These are phyloP conservation scores for Aspergillus incahuasiensis DNA, from an alignment of 495 filamentous ascomycete species.

Conservation along the genomic window DNA sequence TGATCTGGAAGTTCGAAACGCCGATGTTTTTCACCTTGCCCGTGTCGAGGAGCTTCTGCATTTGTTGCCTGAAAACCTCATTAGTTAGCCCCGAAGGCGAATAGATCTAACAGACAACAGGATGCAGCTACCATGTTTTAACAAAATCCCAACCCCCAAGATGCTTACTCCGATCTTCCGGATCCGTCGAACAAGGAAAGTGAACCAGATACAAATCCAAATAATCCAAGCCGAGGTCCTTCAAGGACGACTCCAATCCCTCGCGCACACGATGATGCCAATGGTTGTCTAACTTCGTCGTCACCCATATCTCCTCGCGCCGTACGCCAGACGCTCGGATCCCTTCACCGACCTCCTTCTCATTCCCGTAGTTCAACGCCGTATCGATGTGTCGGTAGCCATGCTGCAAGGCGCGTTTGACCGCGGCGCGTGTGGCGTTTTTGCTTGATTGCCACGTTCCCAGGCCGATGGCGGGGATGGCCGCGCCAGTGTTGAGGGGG, in stretches of 20 bases:
- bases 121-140: constrained; percentile 1
- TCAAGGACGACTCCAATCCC: not conserved
- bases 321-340: not conserved
- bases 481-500: not conserved
- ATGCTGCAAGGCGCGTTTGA: constrained; percentile 6
- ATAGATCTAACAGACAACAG: not conserved
- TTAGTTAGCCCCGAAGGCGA: too few species aligned
- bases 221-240: not conserved
- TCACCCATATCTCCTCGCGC: constrained; percentile 7
- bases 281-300: constrained; percentile 6
- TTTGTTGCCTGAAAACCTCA: not conserved
- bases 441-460: constrained; percentile 8
- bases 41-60: constrained; percentile 4
- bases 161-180: not conserved
- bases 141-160: constrained; percentile 5
- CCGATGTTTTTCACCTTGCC: constrained; percentile 5
- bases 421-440: constrained; percentile 4
- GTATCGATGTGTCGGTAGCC: constrained; percentile 9
- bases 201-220: constrained; percentile 5
- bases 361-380: constrained; percentile 6
- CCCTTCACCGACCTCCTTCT: constrained; percentile 4
- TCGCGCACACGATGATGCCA: constrained; percentile 2
- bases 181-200: constrained; percentile 11
- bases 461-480: constrained; percentile 6
- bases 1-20: constrained; percentile 10